Percentiles rank a stretch among this genome's conserved stretches.
Evolutionary conservation across 768 basidiomycete species (phyloP).

Genomic region (Basidioascus undulatus): DNA sequence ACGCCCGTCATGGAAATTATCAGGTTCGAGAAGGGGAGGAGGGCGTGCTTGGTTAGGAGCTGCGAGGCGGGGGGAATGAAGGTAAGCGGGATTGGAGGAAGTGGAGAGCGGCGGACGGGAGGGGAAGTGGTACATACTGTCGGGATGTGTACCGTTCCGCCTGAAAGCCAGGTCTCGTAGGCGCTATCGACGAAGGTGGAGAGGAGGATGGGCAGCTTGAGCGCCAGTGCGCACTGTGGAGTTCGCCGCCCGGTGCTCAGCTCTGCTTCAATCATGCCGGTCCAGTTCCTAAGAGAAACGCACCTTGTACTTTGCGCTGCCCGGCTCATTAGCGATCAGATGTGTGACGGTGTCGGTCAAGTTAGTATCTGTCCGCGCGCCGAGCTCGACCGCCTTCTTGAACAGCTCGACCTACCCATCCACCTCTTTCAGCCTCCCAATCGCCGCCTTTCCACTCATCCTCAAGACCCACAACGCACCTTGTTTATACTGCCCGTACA

Average conservation of each 20-base stretch:
- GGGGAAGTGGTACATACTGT: conserved; percentile 24
- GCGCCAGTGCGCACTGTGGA: conserved; percentile 51
- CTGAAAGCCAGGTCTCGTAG: conserved; percentile 49
- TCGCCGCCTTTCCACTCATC: conserved; percentile 4
- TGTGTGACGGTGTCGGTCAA: conserved; percentile 76
- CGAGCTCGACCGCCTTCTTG: conserved; percentile 54
- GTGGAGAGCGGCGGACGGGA: not conserved
- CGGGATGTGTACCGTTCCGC: conserved; percentile 48
- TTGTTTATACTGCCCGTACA: conserved; percentile 61
- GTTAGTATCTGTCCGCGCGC: conserved; percentile 39
- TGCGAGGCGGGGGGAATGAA: conserved; percentile 15
- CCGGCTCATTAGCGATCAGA: conserved; percentile 54
- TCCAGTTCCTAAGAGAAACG: conserved; percentile 10
- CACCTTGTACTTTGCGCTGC: conserved; percentile 63
- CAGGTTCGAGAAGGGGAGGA: conserved; percentile 49
- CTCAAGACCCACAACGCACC: conserved; percentile 22
- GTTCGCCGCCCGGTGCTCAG: conserved; percentile 1
- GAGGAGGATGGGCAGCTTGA: conserved; percentile 61
- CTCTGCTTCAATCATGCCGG: not conserved
- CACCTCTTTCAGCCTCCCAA: conserved; percentile 6
- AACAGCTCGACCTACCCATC: conserved; percentile 37
- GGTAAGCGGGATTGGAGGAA: not conserved
- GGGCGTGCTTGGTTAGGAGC: conserved; percentile 35
- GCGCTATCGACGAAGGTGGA: conserved; percentile 48
- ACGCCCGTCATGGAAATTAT: conserved; percentile 54